phyloP scores from a whole-genome alignment of 2,329 filamentous ascomycete genomes.

The Fusarium metavorans region DNA sequence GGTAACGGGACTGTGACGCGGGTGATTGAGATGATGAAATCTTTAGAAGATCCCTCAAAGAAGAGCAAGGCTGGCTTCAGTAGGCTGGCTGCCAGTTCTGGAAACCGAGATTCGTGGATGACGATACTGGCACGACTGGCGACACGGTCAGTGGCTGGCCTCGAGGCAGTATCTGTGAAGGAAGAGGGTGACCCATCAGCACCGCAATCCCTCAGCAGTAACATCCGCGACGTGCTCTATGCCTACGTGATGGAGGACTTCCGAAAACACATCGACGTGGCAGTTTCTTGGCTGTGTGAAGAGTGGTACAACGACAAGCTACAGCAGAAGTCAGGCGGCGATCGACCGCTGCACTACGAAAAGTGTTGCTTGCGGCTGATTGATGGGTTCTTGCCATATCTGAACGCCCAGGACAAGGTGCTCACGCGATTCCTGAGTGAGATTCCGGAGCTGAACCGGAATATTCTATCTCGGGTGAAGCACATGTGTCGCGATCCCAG shows the following conservation, averaged over 20 bases:
- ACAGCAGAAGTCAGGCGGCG: slow-evolving; percentile 55
- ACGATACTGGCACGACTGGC: slow-evolving; percentile 88
- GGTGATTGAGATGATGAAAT: slow-evolving; percentile 82
- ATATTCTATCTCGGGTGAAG: slow-evolving; percentile 80
- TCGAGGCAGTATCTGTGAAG: slow-evolving; percentile 72
- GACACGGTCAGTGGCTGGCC: slow-evolving; percentile 78
- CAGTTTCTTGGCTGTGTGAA: slow-evolving; percentile 94
- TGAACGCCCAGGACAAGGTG: slow-evolving; percentile 91
- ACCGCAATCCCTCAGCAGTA: slow-evolving; percentile 68
- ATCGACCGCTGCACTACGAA: slow-evolving; percentile 77
- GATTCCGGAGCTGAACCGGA: slow-evolving; percentile 80
- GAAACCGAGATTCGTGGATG: slow-evolving; percentile 91
- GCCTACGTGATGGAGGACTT: slow-evolving; percentile 93
- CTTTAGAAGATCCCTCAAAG: slow-evolving; percentile 75
- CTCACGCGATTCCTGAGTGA: slow-evolving; percentile 93
- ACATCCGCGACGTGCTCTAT: slow-evolving; percentile 84
- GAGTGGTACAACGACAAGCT: slow-evolving; percentile 94
- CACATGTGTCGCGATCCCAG: slow-evolving; percentile 74
- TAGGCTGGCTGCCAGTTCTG: slow-evolving; percentile 84
- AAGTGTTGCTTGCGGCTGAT: slow-evolving; percentile 84
- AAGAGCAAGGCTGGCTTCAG: slow-evolving; percentile 81
- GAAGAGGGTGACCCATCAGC: slow-evolving; percentile 61
- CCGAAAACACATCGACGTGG: slow-evolving; percentile 86
- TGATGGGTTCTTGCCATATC: slow-evolving; percentile 88
- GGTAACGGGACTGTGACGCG: slow-evolving; percentile 80